Base-by-base conservation (phyloP, 1,284 basidiomycete species). In the Moesziomyces sp. region DNA sequence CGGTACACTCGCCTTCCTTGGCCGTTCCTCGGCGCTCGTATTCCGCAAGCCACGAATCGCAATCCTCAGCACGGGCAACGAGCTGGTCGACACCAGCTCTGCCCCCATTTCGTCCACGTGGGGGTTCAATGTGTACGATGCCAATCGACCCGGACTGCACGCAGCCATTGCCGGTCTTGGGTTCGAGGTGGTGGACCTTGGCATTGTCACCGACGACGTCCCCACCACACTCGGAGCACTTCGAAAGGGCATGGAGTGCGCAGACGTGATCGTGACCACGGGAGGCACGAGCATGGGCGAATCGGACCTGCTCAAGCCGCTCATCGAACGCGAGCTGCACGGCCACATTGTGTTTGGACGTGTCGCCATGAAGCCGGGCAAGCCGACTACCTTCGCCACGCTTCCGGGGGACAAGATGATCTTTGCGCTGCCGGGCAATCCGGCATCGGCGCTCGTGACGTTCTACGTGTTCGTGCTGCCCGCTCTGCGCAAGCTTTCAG, bases 281-380 rank as follows among this genome's bases (percentile, higher is more conserved):
- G 93, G 93, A 13, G 93, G 93, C 3, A 94, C 93, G 2, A 92
- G 91, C 6, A 95, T 95, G 93, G 93, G 93, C 3, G 89, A 93
- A 11, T 89, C 89, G 1, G 93, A 95, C 82, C 86, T 94, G 28
- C 85, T 95, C 48, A 94, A 95, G 82, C 93, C 93, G 1, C 88
- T 94, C 56, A 90, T 95, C 65, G 93, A 95, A 84, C 88, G 90
- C 19, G 87, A 91, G 34, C 88, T 94, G 51, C 80, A 86, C 14
- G 93, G 92, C 0, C 89, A 87, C 2, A 87, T 93, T 16, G 91
- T 93, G 78, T 93, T 94, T 81, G 93, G 93, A 1, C 87, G 93
- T 1, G 86, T 87, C 14, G 85, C 86, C 2, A 86, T 87, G 85
- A 87, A 87, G 70, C 86, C 86, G 2, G 85, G 80, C 5, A 81